Base-by-base conservation (phyloP, 2,329 filamentous ascomycete species). In the Sporothrix phasma region DNA sequence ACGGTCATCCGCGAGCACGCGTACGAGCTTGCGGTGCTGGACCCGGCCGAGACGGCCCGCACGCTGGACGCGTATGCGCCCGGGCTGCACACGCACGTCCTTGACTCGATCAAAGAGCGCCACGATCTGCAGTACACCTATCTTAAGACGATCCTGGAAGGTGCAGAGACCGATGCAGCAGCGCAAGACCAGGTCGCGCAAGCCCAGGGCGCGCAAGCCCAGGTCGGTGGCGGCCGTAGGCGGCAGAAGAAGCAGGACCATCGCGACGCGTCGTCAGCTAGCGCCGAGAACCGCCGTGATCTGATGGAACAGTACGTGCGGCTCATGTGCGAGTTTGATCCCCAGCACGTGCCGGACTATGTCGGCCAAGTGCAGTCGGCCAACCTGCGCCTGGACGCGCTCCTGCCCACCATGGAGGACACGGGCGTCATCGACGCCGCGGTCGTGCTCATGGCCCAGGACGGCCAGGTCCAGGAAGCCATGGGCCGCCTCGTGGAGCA, bases 391-490 rank as follows among this genome's bases (percentile, higher is more conserved):
- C 81, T 99, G 0, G 89, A 94, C 13, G 83, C 86, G 61, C 81
- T 99, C 0, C 80, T 99, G 7, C 92, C 92, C 3, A 87, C 87
- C 0, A 91, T 99, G 80, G 95, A 99, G 74, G 84, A 88, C 67
- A 92, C 87, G 47, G 92, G 92, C 0, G 90, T 94, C 5, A 85
- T 99, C 53, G 94, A 99, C 76, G 95, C 92, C 4, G 93, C 92
- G 0, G 90, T 99, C 6, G 85, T 96, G 1, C 80, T 99, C 10
- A 88, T 99, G 81, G 90, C 91, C 45, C 85, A 90, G 65, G 92
- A 97, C 72, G 94, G 95, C 0, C 86, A 94, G 70, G 82, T 93
- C 13, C 83, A 84, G 66, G 84, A 88, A 69, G 94, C 92, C 5
- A 96, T 99, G 88, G 82, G 86, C 64, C 85, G 94, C 56, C 81